Base-by-base conservation (phyloP, 2,329 filamentous ascomycete species). In the Aschersonia sp. region DNA sequence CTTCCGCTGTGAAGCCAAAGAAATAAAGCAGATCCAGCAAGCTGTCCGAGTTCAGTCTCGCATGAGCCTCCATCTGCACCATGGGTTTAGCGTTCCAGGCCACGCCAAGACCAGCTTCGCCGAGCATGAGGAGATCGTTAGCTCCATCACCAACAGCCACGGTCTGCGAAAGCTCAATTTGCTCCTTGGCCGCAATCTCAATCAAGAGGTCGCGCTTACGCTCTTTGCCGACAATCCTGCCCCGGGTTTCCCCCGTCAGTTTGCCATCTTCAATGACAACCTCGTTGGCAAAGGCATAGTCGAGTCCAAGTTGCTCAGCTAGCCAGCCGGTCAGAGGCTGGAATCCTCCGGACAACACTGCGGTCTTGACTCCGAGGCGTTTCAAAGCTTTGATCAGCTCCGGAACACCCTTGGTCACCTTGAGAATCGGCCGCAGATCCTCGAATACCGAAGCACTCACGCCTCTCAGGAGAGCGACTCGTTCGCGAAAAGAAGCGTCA, bases 271-370 rank as follows among this genome's bases (percentile, higher is more conserved):
- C 78, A 12, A 83, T 71, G 12, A 81, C 74, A 0, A 90, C 83
- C 56, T 90, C 81, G 63, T 98, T 98, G 41, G 92, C 92, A 61
- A 83, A 79, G 0, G 87, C 88, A 59, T 95, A 81, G 63, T 97
- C 86, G 48, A 98, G 77, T 11, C 87, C 87, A 30, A 98, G 70
- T 58, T 87, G 73, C 41, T 71, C 71, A 12, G 86, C 88, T 37
- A 97, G 76, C 87, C 89, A 97, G 49, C 79, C 74, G 0, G 92
- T 94, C 53, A 97, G 68, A 0, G 90, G 89, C 53, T 86, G 79
- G 66, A 98, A 98, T 0, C 92, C 92, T 43, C 92, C 92, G 35
- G 87, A 94, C 32, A 95, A 67, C 5, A 98, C 90, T 0, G 89
- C 92, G 2, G 88, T 87, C 66, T 86, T 90, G 65, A 85, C 83